phyloP scores from a whole-genome alignment of 805 yeast species.

The Yarrowia yakushimensis region DNA sequence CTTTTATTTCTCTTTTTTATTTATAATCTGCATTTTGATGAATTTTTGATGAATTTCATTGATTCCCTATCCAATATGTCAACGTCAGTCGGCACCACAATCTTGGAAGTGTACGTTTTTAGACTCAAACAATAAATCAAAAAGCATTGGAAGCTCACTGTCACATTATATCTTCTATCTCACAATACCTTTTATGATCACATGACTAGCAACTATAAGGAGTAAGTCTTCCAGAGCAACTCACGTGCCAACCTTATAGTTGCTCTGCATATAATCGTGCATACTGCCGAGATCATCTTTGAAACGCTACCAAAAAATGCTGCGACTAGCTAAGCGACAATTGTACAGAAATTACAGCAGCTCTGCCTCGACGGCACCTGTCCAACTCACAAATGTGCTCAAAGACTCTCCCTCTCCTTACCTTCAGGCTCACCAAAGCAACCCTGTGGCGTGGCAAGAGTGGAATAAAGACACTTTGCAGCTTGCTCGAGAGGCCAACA shows the following conservation, averaged over 20 bases:
- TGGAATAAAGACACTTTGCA: constrained; percentile 38
- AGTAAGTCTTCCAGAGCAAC: background rate
- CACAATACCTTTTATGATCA: background rate
- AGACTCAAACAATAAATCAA: no score
- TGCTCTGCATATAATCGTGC: constrained; percentile 9
- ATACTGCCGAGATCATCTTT: background rate
- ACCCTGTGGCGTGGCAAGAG: constrained; percentile 42
- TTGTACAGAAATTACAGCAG: background rate
- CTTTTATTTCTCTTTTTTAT: no score
- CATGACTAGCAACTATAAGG: background rate
- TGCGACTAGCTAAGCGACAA: constrained; percentile 15
- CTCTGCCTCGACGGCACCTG: background rate
- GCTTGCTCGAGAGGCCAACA: constrained; percentile 35
- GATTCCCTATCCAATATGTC: no score
- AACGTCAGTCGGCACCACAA: no score
- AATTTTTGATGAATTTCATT: no score
- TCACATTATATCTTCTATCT: no score
- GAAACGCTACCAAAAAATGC: background rate
- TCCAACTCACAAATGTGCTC: constrained; percentile 5
- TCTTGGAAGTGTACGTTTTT: no score
- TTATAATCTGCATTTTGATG: background rate
- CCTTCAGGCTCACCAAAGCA: constrained; percentile 32
- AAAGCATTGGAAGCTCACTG: no score
- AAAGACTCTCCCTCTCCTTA: constrained; percentile 31
- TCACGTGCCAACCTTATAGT: constrained; percentile 4